Evolutionary conservation across 2,329 filamentous ascomycete species (phyloP), one percentile per base, ranked within the genome.

Genomic region (Alternaria brassicicola): DNA sequence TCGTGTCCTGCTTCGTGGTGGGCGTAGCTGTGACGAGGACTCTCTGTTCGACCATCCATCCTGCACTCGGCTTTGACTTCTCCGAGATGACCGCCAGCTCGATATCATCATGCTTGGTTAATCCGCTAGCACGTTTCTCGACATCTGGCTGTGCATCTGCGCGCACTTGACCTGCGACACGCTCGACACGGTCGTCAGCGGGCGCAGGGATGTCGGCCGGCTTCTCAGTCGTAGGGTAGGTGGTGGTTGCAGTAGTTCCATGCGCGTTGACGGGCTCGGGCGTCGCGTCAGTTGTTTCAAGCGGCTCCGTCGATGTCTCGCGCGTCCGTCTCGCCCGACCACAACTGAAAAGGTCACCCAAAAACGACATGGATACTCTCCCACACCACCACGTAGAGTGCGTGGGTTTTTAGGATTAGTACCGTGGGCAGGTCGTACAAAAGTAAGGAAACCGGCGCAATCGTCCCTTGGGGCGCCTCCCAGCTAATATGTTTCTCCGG

Each of bases 271-370:
- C 19, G 15, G 38, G 48, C 31, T 43, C 45, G 48, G 52, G 35
- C 48, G 55, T 46, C 25, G 52, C 38, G 38, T 50, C 56, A 21
- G 55, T 42, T 35, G 45, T 43, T 39, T 43, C 31, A 45, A 41
- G 45, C 25, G 42, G 13, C 38, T 55, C 39, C 13, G 48, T 46
- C 19, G 36, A 41, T 26, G 46, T 42, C 43, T 54, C 52, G 52
- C 52, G 59, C 21, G 50, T 38, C 46, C 49, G 50, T 49, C 59
- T 52, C 47, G 59, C 38, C 28, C 56, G 25, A 13, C 55, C 56
- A 28, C 59, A 62, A 33, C 48, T 59, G 31, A 62, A 62, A 15
- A 62, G 33, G 21, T 59, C 59, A 17, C 56, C 53, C n/a, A 62
- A 36, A 41, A 59, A 59, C 38, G 59, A 46, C 59, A 56, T 59